Percentiles rank a stretch among this genome's conserved stretches.
These are phyloP conservation scores for Leccinum angustisporum DNA, from an alignment of 1,284 basidiomycete genomes.

Conservation along the genomic window DNA sequence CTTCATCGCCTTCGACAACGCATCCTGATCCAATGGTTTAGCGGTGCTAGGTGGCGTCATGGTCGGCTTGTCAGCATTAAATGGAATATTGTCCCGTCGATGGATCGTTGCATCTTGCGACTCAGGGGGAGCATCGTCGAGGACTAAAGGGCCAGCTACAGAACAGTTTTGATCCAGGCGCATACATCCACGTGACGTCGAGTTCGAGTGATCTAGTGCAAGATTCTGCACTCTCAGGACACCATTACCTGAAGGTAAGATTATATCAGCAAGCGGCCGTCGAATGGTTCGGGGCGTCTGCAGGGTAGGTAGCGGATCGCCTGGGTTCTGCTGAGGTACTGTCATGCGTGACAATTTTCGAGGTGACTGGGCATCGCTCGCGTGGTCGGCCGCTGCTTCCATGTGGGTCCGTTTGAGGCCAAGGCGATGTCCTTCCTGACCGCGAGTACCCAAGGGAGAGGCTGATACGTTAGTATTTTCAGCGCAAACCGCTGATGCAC, in stretches of 20 bases:
- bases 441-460: slow-evolving; percentile 15
- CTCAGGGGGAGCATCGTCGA: neutral
- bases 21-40: slow-evolving; percentile 1
- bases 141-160: neutral
- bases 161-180: neutral
- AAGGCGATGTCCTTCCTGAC: neutral
- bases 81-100: neutral
- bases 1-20: slow-evolving; percentile 18
- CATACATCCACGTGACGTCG: slow-evolving; percentile 14
- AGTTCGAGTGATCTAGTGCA: neutral
- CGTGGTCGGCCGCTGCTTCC: slow-evolving; percentile 3
- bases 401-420: slow-evolving; percentile 15
- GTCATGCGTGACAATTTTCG: slow-evolving; percentile 16
- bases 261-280: slow-evolving; percentile 23
- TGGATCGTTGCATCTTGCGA: neutral
- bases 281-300: slow-evolving; percentile 19
- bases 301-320: neutral
- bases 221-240: neutral
- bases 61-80: neutral
- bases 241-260: slow-evolving; percentile 1
- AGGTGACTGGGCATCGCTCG: neutral
- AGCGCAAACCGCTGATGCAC: neutral
- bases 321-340: neutral
- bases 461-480: neutral
- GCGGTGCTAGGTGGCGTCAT: neutral